These are phyloP conservation scores for Debaryomycetaceae sp. DNA, from an alignment of 1,139 yeast species.

Conservation along the genomic window DNA sequence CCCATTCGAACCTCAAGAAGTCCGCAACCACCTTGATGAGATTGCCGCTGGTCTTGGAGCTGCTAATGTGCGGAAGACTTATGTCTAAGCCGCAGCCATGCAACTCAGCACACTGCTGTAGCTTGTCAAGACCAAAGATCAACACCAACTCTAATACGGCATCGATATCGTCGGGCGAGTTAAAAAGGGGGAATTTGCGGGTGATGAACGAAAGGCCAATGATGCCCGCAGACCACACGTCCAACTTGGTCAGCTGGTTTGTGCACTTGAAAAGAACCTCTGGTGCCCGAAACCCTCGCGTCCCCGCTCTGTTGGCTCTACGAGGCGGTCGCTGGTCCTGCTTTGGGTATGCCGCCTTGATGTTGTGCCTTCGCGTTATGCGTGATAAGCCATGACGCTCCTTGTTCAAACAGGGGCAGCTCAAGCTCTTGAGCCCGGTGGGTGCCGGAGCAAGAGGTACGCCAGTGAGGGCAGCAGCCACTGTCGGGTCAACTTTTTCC, in stretches of 20 bases:
- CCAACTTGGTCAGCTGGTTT: conserved; percentile 76
- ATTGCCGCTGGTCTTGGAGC: conserved; percentile 23
- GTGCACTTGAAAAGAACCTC: conserved; percentile 88
- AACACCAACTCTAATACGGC: conserved; percentile 81
- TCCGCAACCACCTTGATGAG: conserved; percentile 28
- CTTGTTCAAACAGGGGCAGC: conserved; percentile 29
- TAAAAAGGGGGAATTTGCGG: conserved; percentile 80
- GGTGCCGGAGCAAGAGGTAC: too few relatives aligned
- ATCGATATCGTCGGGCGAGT: conserved; percentile 87
- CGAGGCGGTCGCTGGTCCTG: conserved; percentile 83
- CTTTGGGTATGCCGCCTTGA: conserved; percentile 69
- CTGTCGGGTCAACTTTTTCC: conserved; percentile 36
- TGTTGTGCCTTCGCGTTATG: conserved; percentile 27
- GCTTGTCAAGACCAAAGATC: conserved; percentile 74
- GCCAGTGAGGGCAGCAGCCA: conserved; percentile 7
- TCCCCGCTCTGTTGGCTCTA: conserved; percentile 96
- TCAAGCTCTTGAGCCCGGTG: too few relatives aligned
- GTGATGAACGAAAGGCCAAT: conserved; percentile 69
- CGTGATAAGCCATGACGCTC: conserved; percentile 21
- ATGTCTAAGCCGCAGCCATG: conserved; percentile 90
- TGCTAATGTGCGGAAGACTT: conserved; percentile 24
- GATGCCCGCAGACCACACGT: conserved; percentile 92
- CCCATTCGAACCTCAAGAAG: conserved; percentile 29
- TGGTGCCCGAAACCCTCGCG: conserved; percentile 94
- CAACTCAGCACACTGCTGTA: conserved; percentile 71